phyloP scores from a whole-genome alignment of 2,329 filamentous ascomycete genomes.

The Nemania sp. region DNA sequence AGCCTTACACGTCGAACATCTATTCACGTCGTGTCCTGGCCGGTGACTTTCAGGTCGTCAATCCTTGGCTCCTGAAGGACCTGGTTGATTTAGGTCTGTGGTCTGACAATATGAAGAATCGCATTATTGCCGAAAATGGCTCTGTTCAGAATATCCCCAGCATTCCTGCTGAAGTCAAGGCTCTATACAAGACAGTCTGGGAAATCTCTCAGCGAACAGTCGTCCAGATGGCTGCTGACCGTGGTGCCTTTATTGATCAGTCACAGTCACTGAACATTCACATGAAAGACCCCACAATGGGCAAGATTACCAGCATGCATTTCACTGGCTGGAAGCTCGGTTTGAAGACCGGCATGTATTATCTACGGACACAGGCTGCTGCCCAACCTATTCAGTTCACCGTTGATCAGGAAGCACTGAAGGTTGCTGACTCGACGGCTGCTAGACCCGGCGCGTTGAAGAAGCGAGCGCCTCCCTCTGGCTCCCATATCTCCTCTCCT shows the following conservation, averaged over 20 bases:
- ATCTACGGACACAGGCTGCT: conserved; percentile 95
- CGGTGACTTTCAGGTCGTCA: conserved; percentile 99
- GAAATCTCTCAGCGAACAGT: conserved; percentile 96
- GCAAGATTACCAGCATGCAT: conserved; percentile 99
- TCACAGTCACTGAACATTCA: conserved; percentile 99
- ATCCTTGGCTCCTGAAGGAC: conserved; percentile 98
- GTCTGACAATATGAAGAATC: conserved; percentile 99
- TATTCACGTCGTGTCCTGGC: conserved; percentile 98
- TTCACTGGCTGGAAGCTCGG: conserved; percentile 99
- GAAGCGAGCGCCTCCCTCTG: conserved; percentile 68
- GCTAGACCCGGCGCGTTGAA: conserved; percentile 66
- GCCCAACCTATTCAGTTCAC: conserved; percentile 98
- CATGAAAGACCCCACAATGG: conserved; percentile 99
- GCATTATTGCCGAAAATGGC: conserved; percentile 95
- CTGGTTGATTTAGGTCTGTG: conserved; percentile 96
- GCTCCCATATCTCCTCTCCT: conserved; percentile 59
- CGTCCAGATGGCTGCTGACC: conserved; percentile 97
- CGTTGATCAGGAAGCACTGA: conserved; percentile 93
- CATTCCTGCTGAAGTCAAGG: conserved; percentile 94
- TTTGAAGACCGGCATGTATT: conserved; percentile 99
- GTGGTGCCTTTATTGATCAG: conserved; percentile 98
- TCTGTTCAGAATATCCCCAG: conserved; percentile 97
- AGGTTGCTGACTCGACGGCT: conserved; percentile 80
- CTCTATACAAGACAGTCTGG: conserved; percentile 99
- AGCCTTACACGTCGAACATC: conserved; percentile 99